These are phyloP conservation scores for Colletotrichum siamense DNA, from an alignment of 2,329 filamentous ascomycete species.

Conservation along the genomic window DNA sequence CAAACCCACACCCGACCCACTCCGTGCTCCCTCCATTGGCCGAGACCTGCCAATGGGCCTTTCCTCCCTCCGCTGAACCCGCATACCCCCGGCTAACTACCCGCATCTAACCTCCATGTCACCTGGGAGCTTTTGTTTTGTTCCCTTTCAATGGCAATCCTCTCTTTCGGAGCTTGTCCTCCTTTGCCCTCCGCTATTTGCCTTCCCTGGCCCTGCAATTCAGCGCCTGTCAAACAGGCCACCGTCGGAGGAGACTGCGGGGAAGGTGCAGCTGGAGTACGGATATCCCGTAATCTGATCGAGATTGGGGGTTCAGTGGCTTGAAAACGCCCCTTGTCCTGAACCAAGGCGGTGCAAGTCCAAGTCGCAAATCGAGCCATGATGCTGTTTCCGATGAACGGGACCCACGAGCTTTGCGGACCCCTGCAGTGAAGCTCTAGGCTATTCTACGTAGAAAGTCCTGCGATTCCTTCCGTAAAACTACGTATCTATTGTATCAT, in stretches of 20 bases:
- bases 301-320: not conserved
- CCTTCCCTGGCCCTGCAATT: not conserved
- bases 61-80: not conserved
- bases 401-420: not conserved
- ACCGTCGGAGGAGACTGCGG: not conserved
- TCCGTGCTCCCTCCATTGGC: not conserved
- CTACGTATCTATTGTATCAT: constrained; percentile 17
- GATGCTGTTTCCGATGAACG: not conserved
- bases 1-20: constrained; percentile 3
- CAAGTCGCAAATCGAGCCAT: not conserved
- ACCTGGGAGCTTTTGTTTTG: too few relatives aligned
- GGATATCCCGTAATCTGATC: not conserved
- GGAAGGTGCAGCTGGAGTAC: not conserved
- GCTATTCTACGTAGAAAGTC: not conserved
- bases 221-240: not conserved
- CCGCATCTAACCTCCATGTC: constrained; percentile 11
- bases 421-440: constrained; percentile 9
- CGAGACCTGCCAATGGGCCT: constrained; percentile 4
- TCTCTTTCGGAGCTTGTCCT: constrained; percentile 1
- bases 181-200: not conserved
- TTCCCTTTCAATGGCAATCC: not conserved
- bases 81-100: constrained; percentile 2
- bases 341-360: not conserved
- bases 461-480: not conserved
- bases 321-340: not conserved